Evolutionary conservation across 2,329 filamentous ascomycete species (phyloP), one percentile per base, ranked within the genome.

Genomic region (Ophiobolus disseminans): DNA sequence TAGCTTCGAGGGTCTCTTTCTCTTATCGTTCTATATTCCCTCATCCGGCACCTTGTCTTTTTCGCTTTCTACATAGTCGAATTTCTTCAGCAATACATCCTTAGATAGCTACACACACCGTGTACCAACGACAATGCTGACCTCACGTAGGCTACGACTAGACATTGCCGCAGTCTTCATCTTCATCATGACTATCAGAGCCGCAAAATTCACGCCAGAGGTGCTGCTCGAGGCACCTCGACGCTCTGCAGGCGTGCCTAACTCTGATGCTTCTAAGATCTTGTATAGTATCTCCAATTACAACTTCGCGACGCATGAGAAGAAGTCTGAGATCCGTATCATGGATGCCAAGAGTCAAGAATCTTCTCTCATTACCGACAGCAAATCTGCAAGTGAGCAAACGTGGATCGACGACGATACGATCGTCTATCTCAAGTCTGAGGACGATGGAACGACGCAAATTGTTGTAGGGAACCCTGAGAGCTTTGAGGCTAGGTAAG

Each of bases 141-240:
- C 30, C 3, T 4, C n/a, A 14, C 30, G 7, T 32, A 32, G 30
- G 30, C 30, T 32, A 14, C 10, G 3, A 11, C 19, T 38, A 13
- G 34, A n/a, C 25, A 21, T 19, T n/a, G n/a, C n/a, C 5, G 22
- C 19, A 22, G 5, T 38, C 9, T 20, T 38, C 11, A n/a, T 14
- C 6, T 30, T 49, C 45, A 58, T 41, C 17, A 91, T 91, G 89
- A 90, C 87, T 6, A 81, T 89, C 67, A 80, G 81, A 58, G 86
- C 86, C 8, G 78, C 80, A 60, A 87, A 86, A 60, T 89, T 92
- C 75, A 91, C 87, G 8, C 88, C 89, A 4, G 83, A 90, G 78
- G 87, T 90, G 58, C 80, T 94, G 48, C 82, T 94, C 64, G 86
- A 86, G 57, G 88, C 88, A 13, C 88, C 89, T 23, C 85, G 90